Evolutionary conservation across 441 rosid genomes (phyloP).

Genomic region (Melianthus villosus): DNA sequence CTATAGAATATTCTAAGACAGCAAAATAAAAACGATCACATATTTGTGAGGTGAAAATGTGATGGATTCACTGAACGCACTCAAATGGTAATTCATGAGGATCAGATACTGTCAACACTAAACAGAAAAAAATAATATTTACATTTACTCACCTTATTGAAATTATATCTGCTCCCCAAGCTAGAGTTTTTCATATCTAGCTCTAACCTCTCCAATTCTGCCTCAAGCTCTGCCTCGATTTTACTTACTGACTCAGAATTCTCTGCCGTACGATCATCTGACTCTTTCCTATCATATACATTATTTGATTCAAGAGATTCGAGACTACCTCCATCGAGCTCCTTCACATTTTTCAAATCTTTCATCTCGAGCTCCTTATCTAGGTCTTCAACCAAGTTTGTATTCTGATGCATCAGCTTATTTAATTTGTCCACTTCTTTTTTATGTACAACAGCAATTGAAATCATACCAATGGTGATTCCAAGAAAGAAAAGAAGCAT

Average conservation of each 20-base stretch:
- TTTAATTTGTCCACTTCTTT: constrained; percentile 14
- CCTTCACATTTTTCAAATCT: constrained; percentile 12
- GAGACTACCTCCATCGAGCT: constrained; percentile 5
- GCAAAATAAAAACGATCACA: too few relatives aligned
- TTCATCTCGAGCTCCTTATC: constrained; percentile 24
- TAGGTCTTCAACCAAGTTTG: constrained; percentile 18
- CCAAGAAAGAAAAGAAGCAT: constrained; percentile 15
- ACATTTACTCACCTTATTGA: constrained; percentile 9
- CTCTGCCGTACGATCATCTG: constrained; percentile 1
- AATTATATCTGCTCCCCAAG: constrained; percentile 6
- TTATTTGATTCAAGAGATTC: not conserved
- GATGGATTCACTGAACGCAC: too few relatives aligned
- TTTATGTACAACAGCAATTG: constrained; percentile 1
- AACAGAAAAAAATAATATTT: too few relatives aligned
- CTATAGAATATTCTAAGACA: too few relatives aligned
- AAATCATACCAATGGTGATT: constrained; percentile 10
- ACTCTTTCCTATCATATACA: not conserved
- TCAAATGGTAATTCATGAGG: too few relatives aligned
- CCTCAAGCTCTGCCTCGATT: constrained; percentile 32
- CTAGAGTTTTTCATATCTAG: constrained; percentile 10
- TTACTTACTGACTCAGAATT: constrained; percentile 14
- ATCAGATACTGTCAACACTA: too few relatives aligned
- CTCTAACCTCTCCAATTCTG: constrained; percentile 21
- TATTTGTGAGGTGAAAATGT: too few relatives aligned
- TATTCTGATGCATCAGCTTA: constrained; percentile 12